Evolutionary conservation across 805 yeast species (phyloP), one percentile per base, ranked within the genome.

Genomic region (Candida suzukii): DNA sequence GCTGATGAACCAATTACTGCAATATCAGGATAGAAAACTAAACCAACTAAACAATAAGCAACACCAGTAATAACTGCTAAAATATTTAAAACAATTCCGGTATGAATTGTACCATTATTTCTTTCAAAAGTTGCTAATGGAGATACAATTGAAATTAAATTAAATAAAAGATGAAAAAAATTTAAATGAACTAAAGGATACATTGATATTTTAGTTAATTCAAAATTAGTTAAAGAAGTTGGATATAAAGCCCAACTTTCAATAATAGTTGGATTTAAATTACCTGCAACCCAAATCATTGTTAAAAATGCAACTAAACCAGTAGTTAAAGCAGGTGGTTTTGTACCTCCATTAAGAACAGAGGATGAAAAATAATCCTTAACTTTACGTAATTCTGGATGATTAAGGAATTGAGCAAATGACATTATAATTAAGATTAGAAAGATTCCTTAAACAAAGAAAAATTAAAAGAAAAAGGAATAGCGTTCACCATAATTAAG

Each of bases 91-190:
- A 88, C 80, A 36, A 88, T 68, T 4, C 95, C 96, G 4, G 95
- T 83, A 59, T 86, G 77, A 3, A 88, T 83, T 0, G 97, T 87
- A 6, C 96, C 97, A 53, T 86, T 82, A 19, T 62, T 57, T 42
- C 70, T 64, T 66, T 88, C 96, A 59, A 80, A 88, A 39, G 69
- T 67, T 12, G 80, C 66, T 51, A 87, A 58, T 18, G 84, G 78
- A 0, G 82, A 73, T 43, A 73, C 66, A 35, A 88, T 55, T 1
- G 82, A 72, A 30, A 76, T 45, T 9, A 76, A 43, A 51, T 86
- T 87, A 51, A 83, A 61, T 4, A 73, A 36, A 56, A 88, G 63
- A 56, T 87, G 95, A 39, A 79, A 45, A 19, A 76, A 47, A 19
- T 74, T 70, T n/a, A 66, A 52, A 59, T 88, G 96, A 24, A 77